Evolutionary conservation across 768 basidiomycete species (phyloP).

Genomic region (Kwoniella heveanensis): DNA sequence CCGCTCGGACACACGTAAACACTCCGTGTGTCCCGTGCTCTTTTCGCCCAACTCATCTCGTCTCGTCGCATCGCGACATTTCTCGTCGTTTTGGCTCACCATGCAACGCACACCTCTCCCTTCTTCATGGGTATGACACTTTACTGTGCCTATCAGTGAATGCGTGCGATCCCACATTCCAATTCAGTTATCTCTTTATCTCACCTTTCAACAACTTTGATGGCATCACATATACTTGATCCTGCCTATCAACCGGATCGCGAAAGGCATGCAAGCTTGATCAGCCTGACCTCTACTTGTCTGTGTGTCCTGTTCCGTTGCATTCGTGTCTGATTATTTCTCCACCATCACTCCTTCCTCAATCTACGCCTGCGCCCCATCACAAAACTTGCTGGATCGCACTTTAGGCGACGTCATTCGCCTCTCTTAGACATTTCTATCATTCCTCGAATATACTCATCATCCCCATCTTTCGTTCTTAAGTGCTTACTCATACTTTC

Average conservation of each 20-base stretch:
- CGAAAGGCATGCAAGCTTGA: neutral
- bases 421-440: neutral
- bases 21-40: too few relatives aligned
- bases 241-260: neutral
- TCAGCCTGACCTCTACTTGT: neutral
- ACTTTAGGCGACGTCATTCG: neutral
- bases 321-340: neutral
- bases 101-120: too few relatives aligned
- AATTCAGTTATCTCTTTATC: neutral
- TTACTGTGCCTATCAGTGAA: too few relatives aligned
- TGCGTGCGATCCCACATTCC: neutral
- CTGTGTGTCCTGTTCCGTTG: neutral
- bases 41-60: too few relatives aligned
- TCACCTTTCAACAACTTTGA: neutral
- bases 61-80: too few relatives aligned
- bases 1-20: too few relatives aligned
- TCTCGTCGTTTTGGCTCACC: too few relatives aligned
- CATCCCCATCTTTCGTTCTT: neutral
- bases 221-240: too few relatives aligned
- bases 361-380: neutral
- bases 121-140: too few relatives aligned
- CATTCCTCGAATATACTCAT: too few relatives aligned
- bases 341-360: neutral
- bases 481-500: neutral
- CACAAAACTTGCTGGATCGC: neutral